Conservation (phyloP, 495 filamentous ascomycete species). For the Talaromyces borbonicus region DNA sequence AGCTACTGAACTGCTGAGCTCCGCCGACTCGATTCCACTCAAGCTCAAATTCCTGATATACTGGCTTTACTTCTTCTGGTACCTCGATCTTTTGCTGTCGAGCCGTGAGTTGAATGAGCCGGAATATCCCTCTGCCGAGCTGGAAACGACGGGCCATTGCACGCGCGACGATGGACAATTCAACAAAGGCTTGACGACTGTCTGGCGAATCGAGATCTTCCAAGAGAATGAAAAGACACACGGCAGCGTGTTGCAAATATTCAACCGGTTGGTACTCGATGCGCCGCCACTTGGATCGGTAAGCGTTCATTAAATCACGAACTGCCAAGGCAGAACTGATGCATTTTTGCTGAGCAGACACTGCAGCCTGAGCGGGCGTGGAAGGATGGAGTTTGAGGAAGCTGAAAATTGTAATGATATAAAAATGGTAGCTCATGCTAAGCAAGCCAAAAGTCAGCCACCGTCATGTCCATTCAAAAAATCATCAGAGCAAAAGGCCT, state of each 20-base stretch:
- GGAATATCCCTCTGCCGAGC: constrained; percentile 14
- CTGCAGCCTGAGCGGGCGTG: neutral
- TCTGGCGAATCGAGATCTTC: constrained; percentile 11
- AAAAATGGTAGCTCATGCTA: neutral
- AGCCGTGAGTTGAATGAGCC: constrained; percentile 44
- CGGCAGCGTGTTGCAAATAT: constrained; percentile 9
- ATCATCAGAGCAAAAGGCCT: neutral
- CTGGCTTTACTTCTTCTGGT: constrained; percentile 48
- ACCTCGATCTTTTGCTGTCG: constrained; percentile 48
- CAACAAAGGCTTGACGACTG: constrained; percentile 10
- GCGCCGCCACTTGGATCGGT: constrained; percentile 12
- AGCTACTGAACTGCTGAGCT: constrained; percentile 11
- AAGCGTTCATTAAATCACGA: constrained; percentile 10
- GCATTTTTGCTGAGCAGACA: constrained; percentile 10
- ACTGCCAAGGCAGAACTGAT: constrained; percentile 19
- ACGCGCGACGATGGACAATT: constrained; percentile 11
- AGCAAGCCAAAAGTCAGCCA: neutral
- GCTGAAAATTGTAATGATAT: constrained; percentile 4
- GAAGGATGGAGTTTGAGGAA: constrained; percentile 7
- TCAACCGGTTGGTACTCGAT: constrained; percentile 10
- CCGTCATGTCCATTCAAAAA: neutral
- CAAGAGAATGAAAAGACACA: constrained; percentile 12
- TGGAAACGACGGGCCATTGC: constrained; percentile 14
- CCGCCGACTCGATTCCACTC: constrained; percentile 8
- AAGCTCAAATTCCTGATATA: constrained; percentile 29